Percentiles rank a stretch among this genome's conserved stretches.
phyloP scores from a whole-genome alignment of 2,329 filamentous ascomycete species.

The Aspergillus uvarum region DNA sequence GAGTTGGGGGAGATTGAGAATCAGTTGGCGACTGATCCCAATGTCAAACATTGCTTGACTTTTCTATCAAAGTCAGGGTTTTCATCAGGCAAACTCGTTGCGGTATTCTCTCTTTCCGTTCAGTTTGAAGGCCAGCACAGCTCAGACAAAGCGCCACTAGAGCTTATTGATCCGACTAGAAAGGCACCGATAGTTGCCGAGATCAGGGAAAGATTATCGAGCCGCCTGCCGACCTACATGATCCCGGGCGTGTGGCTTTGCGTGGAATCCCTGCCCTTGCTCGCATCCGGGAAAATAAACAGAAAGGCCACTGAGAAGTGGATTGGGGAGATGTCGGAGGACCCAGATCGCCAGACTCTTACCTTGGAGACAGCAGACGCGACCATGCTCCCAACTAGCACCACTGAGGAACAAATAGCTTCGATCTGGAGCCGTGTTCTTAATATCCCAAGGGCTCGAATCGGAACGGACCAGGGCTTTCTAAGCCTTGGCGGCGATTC shows the following conservation, averaged over 20 bases:
- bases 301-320: constrained; percentile 40
- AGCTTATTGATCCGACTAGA: constrained; percentile 23
- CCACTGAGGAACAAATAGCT: constrained; percentile 32
- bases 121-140: constrained; percentile 20
- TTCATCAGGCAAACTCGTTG: constrained; percentile 33
- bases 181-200: constrained; percentile 24
- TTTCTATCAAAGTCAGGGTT: constrained; percentile 38
- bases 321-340: constrained; percentile 30
- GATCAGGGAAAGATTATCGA: constrained; percentile 31
- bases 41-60: constrained; percentile 37
- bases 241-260: constrained; percentile 49
- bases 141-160: constrained; percentile 22
- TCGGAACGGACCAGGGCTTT: constrained; percentile 42
- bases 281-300: constrained; percentile 49
- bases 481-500: constrained; percentile 50
- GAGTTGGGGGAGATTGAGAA: constrained; percentile 58
- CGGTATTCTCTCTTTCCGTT: constrained; percentile 32
- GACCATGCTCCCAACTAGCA: constrained; percentile 20
- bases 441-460: constrained; percentile 35
- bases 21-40: constrained; percentile 31
- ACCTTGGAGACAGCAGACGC: not conserved
- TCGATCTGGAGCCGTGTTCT: constrained; percentile 41
- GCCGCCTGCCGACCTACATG: constrained; percentile 48
- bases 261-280: constrained; percentile 45
- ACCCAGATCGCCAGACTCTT: constrained; percentile 23